A percentile compares a stretch with the other conserved stretches of the same genome.
Evolutionary conservation across 169 alveolate genomes (phyloP).

Genomic region (Cryptosporidium canis): DNA sequence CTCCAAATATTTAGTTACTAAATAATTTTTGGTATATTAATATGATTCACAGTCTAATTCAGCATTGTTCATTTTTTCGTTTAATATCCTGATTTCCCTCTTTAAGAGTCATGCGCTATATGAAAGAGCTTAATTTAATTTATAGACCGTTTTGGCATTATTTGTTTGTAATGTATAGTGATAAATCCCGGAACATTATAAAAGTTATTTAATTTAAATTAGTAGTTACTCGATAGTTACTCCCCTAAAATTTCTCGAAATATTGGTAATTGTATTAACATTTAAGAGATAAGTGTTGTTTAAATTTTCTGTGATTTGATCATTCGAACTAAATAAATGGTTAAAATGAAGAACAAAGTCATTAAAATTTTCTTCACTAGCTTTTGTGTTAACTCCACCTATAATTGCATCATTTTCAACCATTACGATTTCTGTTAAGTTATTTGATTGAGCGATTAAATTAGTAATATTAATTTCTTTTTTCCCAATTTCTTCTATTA

Average conservation of each 20-base stretch:
- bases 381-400: neutral
- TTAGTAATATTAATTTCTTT: neutral
- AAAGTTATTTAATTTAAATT: neutral
- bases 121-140: neutral
- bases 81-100: slow-evolving; percentile 12
- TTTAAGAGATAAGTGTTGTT: neutral
- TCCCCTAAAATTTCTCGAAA: neutral
- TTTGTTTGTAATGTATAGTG: no score
- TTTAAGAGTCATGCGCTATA: slow-evolving; percentile 31
- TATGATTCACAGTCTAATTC: neutral
- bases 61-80: neutral
- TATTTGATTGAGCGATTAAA: neutral
- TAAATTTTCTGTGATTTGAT: neutral
- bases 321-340: neutral
- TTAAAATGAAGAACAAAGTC: no score
- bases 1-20: neutral
- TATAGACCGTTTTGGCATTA: no score
- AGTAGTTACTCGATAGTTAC: neutral
- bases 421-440: slow-evolving; percentile 8
- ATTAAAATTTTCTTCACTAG: no score
- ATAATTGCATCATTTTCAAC: neutral
- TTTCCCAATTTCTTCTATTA: neutral
- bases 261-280: neutral
- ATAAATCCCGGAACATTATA: no score
- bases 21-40: neutral